Conservation (phyloP, 129 eudicot species). For the Centella asiatica region DNA sequence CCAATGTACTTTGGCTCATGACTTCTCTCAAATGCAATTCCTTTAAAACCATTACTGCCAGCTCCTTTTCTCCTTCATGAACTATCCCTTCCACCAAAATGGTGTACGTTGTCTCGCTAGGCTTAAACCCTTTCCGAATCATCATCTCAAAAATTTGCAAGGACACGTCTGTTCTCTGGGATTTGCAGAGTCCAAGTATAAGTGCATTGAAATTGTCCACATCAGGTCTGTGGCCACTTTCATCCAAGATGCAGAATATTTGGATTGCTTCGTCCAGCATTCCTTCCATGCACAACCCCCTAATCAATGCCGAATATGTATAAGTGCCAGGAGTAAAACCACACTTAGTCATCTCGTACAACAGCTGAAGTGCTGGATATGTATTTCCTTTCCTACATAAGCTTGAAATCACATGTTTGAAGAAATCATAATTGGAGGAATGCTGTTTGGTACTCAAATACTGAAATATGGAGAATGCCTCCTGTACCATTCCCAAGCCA, state of each 20-base stretch:
- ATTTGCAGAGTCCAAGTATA: constrained; percentile 69
- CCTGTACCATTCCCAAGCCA: constrained; percentile 54
- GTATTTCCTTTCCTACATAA: constrained; percentile 81
- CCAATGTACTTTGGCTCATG: constrained; percentile 45
- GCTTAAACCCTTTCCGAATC: constrained; percentile 66
- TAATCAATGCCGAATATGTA: constrained; percentile 57
- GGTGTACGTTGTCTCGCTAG: constrained; percentile 69
- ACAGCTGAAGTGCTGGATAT: constrained; percentile 64
- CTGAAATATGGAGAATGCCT: constrained; percentile 67
- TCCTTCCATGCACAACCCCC: constrained; percentile 81
- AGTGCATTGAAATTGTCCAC: constrained; percentile 61
- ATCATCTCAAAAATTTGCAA: constrained; percentile 51
- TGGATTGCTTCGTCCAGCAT: constrained; percentile 57
- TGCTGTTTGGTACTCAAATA: constrained; percentile 46
- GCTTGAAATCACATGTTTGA: constrained; percentile 43
- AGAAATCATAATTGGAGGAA: constrained; percentile 44
- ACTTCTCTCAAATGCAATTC: constrained; percentile 47
- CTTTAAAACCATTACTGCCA: constrained; percentile 51
- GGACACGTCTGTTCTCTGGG: constrained; percentile 57
- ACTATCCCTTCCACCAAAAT: constrained; percentile 75
- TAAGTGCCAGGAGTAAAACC: constrained; percentile 69
- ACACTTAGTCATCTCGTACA: constrained; percentile 51
- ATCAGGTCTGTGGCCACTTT: constrained; percentile 53
- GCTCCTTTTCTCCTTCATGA: constrained; percentile 53
- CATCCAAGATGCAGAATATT: constrained; percentile 49